These are phyloP conservation scores for Pestalotiopsis sp. DNA, from an alignment of 2,329 filamentous ascomycete species.

Conservation along the genomic window DNA sequence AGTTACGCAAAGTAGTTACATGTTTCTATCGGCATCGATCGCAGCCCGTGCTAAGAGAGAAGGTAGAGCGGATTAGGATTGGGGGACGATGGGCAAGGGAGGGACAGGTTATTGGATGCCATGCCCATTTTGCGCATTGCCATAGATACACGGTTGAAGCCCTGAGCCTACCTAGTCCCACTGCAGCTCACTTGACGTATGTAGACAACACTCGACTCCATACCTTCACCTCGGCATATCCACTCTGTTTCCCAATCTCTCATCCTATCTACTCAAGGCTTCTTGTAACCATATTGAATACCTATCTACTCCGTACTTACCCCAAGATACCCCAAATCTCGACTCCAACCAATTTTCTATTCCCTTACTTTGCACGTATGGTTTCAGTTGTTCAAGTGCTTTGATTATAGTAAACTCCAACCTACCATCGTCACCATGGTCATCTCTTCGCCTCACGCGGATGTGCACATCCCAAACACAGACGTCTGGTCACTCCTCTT, in stretches of 20 bases:
- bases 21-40: not conserved
- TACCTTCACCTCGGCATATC: not conserved
- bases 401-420: constrained; percentile 7
- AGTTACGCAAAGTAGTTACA: not conserved
- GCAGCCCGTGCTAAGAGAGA: not conserved
- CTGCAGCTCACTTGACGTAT: not conserved
- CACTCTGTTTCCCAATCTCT: not conserved
- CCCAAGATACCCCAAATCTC: not conserved
- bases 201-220: not conserved
- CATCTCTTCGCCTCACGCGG: constrained; percentile 65
- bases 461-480: constrained; percentile 70
- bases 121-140: not conserved
- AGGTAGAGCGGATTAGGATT: not conserved
- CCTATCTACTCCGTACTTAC: not conserved
- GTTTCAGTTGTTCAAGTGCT: not conserved
- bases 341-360: not conserved
- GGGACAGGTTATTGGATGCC: not conserved
- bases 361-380: not conserved
- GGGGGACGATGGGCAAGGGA: not conserved
- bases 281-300: not conserved
- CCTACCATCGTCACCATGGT: constrained; percentile 61
- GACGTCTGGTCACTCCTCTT: constrained; percentile 84
- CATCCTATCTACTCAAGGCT: not conserved
- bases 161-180: not conserved
- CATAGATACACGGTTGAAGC: not conserved